These are phyloP conservation scores for Exophiala viscosa DNA, from an alignment of 2,329 filamentous ascomycete genomes.

Conservation along the genomic window DNA sequence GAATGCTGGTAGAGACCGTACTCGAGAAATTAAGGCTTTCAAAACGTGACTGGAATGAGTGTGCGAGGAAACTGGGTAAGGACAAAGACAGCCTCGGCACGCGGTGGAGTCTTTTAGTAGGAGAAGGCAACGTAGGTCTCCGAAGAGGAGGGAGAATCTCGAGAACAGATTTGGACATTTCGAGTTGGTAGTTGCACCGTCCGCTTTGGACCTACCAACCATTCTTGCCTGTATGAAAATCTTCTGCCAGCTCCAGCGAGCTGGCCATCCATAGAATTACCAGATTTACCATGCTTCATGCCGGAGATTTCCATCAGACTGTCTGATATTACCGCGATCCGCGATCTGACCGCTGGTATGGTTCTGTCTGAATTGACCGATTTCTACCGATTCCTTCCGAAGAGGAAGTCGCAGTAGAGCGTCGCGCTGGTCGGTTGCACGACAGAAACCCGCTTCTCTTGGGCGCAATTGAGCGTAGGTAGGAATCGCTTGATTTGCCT, in stretches of 20 bases:
- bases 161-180: slow-evolving; percentile 22
- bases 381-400: too few species aligned
- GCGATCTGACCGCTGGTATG: too few species aligned
- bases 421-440: too few species aligned
- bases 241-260: slow-evolving; percentile 15
- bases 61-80: slow-evolving; percentile 41
- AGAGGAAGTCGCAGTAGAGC: too few species aligned
- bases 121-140: slow-evolving; percentile 43
- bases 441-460: too few species aligned
- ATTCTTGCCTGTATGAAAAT: not conserved
- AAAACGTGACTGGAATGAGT: slow-evolving; percentile 44
- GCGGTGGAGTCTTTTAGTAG: slow-evolving; percentile 42
- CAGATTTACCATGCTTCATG: not conserved
- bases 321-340: too few species aligned
- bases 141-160: slow-evolving; percentile 23
- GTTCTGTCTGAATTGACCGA: too few species aligned
- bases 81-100: slow-evolving; percentile 40
- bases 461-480: too few species aligned
- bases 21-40: slow-evolving; percentile 44
- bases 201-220: not conserved
- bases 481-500: too few species aligned
- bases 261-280: slow-evolving; percentile 3
- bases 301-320: not conserved
- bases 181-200: slow-evolving; percentile 16
- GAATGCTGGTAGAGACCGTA: slow-evolving; percentile 41